These are phyloP conservation scores for Zygoascus hellenicus DNA, from an alignment of 1,139 yeast species.

Conservation along the genomic window DNA sequence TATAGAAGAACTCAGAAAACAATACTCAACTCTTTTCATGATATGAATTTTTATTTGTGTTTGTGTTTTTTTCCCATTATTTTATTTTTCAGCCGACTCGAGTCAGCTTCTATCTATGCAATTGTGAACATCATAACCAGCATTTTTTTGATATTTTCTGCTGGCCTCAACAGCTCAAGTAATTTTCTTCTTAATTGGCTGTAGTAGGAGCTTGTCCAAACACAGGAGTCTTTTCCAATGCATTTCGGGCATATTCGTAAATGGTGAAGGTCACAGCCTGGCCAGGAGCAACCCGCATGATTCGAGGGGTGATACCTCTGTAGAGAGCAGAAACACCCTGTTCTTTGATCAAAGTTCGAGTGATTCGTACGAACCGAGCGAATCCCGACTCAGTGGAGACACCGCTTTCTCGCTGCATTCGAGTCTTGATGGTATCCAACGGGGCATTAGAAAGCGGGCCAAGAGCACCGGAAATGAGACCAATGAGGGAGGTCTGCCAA, in stretches of 20 bases:
- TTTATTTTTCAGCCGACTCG: too few relatives aligned
- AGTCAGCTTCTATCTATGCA: too few relatives aligned
- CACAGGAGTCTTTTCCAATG: constrained; percentile 49
- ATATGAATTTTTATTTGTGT: too few relatives aligned
- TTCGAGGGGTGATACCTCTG: constrained; percentile 97
- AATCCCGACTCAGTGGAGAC: constrained; percentile 62
- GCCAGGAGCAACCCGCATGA: constrained; percentile 99
- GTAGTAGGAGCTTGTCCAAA: constrained; percentile 12
- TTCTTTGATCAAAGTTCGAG: constrained; percentile 73
- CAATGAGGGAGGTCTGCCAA: constrained; percentile 91
- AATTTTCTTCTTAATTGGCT: too few relatives aligned
- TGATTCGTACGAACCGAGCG: constrained; percentile 74
- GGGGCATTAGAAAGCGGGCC: constrained; percentile 99
- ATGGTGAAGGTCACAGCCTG: constrained; percentile 98
- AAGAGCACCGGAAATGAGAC: constrained; percentile 89
- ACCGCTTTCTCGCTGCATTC: constrained; percentile 88
- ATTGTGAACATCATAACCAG: too few relatives aligned
- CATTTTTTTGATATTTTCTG: too few relatives aligned
- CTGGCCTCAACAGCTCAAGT: too few relatives aligned
- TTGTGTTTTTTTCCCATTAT: too few relatives aligned
- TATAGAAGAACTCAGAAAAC: too few relatives aligned
- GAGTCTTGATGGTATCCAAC: constrained; percentile 91
- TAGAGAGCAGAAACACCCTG: constrained; percentile 86
- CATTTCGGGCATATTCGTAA: constrained; percentile 78
- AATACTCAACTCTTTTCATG: too few relatives aligned